Conservation (phyloP, 2,329 filamentous ascomycete genomes). For the Nannizziopsis barbatae region DNA sequence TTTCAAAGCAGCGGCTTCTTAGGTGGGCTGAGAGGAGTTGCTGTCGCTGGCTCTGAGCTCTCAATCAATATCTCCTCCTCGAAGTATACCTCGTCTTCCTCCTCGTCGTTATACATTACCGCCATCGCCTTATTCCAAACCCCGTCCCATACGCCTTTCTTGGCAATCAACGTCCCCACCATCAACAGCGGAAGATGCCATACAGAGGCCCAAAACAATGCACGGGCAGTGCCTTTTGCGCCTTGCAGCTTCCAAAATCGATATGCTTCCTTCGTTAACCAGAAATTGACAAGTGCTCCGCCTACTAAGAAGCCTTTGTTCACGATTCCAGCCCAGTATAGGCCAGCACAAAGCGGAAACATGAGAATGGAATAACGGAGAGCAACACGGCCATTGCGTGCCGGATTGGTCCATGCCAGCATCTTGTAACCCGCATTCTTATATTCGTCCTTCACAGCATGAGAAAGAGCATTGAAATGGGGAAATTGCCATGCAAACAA, state of each 20-base stretch:
- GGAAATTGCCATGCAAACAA: slow-evolving; percentile 97
- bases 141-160: slow-evolving; percentile 81
- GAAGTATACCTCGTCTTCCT: slow-evolving; percentile 28
- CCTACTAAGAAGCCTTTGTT: slow-evolving; percentile 75
- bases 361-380: slow-evolving; percentile 76
- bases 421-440: slow-evolving; percentile 54
- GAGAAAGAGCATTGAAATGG: slow-evolving; percentile 91
- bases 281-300: slow-evolving; percentile 70
- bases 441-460: slow-evolving; percentile 84
- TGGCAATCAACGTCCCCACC: slow-evolving; percentile 81
- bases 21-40: background rate
- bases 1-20: slow-evolving; percentile 1
- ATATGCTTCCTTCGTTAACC: slow-evolving; percentile 71
- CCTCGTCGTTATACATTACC: slow-evolving; percentile 47
- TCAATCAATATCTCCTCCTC: slow-evolving; percentile 11
- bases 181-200: slow-evolving; percentile 89
- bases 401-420: slow-evolving; percentile 80
- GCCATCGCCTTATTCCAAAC: slow-evolving; percentile 62
- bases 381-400: slow-evolving; percentile 74
- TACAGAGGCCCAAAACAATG: slow-evolving; percentile 92
- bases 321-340: slow-evolving; percentile 71
- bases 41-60: background rate
- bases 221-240: slow-evolving; percentile 65
- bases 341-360: slow-evolving; percentile 69
- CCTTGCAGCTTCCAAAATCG: slow-evolving; percentile 71